Conservation (phyloP, 495 filamentous ascomycete species). For the Polyplosphaeria fusca region DNA sequence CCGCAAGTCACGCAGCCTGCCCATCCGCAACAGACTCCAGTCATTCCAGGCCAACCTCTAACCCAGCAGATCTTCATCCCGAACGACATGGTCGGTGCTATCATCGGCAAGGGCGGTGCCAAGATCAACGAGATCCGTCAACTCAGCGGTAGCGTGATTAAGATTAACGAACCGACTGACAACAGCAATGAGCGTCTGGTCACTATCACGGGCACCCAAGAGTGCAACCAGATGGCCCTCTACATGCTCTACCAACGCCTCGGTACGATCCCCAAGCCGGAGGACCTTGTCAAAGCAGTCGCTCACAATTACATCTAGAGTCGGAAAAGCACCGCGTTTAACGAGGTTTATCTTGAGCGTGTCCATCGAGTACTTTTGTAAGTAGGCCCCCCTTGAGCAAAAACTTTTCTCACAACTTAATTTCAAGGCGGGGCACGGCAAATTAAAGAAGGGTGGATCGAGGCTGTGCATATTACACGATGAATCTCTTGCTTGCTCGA, state of each 20-base stretch:
- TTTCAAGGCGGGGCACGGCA: no score
- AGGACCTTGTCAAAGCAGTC: no score
- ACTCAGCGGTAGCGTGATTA: constrained; percentile 95
- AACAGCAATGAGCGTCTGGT: constrained; percentile 97
- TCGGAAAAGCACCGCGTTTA: constrained; percentile 14
- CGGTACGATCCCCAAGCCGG: constrained; percentile 57
- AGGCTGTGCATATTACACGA: no score
- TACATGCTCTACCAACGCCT: constrained; percentile 98
- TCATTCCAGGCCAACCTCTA: constrained; percentile 55
- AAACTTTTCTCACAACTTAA: no score
- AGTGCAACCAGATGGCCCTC: constrained; percentile 97
- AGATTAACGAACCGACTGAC: constrained; percentile 99
- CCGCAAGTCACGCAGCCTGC: constrained; percentile 47
- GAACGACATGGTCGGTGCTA: constrained; percentile 99
- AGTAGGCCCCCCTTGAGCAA: no score
- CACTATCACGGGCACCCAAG: constrained; percentile 94
- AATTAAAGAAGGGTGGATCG: no score
- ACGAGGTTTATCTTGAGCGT: background rate
- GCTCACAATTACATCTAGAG: background rate
- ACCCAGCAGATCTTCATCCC: constrained; percentile 99
- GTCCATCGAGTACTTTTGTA: no score
- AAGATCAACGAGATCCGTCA: constrained; percentile 99
- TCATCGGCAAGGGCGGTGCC: constrained; percentile 96
- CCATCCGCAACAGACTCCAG: constrained; percentile 64
- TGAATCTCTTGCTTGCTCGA: no score